Evolutionary conservation across 2,329 filamentous ascomycete species (phyloP).

Genomic region (Purpureocillium lavendulum): DNA sequence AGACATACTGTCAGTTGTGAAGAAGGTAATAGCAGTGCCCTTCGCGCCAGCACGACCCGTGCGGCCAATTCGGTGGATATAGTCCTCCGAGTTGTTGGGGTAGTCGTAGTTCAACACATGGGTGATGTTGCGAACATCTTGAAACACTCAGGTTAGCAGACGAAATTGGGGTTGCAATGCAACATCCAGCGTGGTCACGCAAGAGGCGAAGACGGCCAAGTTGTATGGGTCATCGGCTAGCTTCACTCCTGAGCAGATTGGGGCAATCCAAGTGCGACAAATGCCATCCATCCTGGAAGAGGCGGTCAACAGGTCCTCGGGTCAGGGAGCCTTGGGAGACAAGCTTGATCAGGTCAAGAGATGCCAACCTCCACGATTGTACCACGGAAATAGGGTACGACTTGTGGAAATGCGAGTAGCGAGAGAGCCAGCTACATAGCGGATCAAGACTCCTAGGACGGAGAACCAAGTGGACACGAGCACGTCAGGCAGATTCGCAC

Average conservation of each 20-base stretch:
- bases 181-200: conserved; percentile 47
- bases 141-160: conserved; percentile 66
- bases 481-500: conserved; percentile 89
- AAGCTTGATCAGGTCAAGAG: conserved; percentile 70
- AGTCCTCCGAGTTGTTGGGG: conserved; percentile 98
- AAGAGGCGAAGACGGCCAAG: conserved; percentile 35
- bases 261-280: conserved; percentile 52
- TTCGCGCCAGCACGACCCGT: conserved; percentile 91
- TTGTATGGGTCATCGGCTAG: conserved; percentile 40
- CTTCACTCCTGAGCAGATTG: conserved; percentile 47
- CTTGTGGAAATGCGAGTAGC: conserved; percentile 66
- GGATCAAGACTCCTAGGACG: conserved; percentile 74
- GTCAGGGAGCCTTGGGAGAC: conserved; percentile 50
- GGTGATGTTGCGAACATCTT: conserved; percentile 99
- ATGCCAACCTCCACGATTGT: conserved; percentile 71
- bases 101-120: conserved; percentile 99
- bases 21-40: conserved; percentile 95
- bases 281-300: conserved; percentile 42
- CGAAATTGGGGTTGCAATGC: conserved; percentile 46
- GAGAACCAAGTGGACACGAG: conserved; percentile 77
- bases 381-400: conserved; percentile 58
- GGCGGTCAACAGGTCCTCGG: conserved; percentile 48
- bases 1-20: conserved; percentile 96
- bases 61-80: conserved; percentile 93
- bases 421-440: conserved; percentile 33